phyloP scores from a whole-genome alignment of 2,329 filamentous ascomycete genomes.

The Aureobasidium sp. region DNA sequence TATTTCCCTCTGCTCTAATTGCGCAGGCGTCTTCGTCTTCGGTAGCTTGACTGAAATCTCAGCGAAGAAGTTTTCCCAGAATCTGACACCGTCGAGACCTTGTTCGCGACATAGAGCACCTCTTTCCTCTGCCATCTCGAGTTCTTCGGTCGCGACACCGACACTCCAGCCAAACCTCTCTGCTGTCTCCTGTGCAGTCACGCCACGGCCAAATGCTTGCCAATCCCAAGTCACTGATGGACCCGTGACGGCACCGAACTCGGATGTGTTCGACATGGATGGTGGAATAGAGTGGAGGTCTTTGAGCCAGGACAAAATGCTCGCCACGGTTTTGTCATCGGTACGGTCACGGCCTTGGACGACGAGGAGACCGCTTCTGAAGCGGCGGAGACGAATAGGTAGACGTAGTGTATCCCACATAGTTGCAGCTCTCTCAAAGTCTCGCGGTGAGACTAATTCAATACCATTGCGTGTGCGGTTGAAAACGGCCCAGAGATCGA shows the following conservation, averaged over 20 bases:
- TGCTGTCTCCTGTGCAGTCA: conserved; percentile 83
- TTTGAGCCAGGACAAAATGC: conserved; percentile 69
- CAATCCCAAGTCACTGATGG: conserved; percentile 56
- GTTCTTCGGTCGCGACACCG: conserved; percentile 86
- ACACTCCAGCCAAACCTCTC: conserved; percentile 95
- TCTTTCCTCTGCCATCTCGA: conserved; percentile 93
- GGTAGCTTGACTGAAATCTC: conserved; percentile 4
- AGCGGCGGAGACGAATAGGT: conserved; percentile 76
- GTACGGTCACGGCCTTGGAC: conserved; percentile 83
- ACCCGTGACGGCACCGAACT: conserved; percentile 8
- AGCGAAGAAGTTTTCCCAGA: conserved; percentile 67
- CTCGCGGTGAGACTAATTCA: conserved; percentile 81
- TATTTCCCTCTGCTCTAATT: conserved; percentile 1
- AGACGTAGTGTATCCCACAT: conserved; percentile 83
- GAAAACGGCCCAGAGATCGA: conserved; percentile 90
- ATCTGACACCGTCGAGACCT: conserved; percentile 79
- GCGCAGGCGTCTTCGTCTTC: background rate
- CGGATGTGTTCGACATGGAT: conserved; percentile 41
- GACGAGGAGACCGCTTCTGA: conserved; percentile 89
- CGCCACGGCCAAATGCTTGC: conserved; percentile 67
- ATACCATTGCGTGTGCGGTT: conserved; percentile 89
- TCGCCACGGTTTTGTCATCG: conserved; percentile 78
- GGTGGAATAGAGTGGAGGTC: conserved; percentile 47
- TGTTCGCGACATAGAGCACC: conserved; percentile 86
- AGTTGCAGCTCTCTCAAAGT: conserved; percentile 82